Base-by-base conservation (phyloP, 2,329 filamentous ascomycete species). In the Apiospora pterosperma region DNA sequence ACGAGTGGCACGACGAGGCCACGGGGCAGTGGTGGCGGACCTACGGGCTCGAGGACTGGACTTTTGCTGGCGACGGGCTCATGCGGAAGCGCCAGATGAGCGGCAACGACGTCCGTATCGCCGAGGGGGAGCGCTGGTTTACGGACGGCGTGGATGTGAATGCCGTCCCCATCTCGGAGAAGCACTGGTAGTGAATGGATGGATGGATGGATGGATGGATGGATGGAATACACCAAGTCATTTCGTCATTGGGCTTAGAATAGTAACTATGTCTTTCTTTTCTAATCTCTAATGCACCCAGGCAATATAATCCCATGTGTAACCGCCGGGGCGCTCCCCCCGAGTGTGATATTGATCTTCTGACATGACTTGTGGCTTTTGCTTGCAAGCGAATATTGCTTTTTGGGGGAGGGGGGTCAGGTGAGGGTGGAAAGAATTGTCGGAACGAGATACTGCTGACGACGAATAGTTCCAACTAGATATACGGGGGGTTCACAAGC, bases 11-110 rank as follows among this genome's bases (percentile, higher is more conserved):
- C 68, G 91, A 95, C 71, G 78, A 78, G 8, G 70, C 82, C 1
- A 89, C 90, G 41, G 23, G 48, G 48, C 88, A 92, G 75, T 97
- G 92, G 92, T 94, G 90, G 84, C 84, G 92, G n/a, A 93, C 90
- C 55, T 96, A 96, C 72, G 93, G 93, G 0, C 84, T 96, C 12
- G 90, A 93, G 73, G 90, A 93, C 73, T 92, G 90, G 90, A 92
- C 90, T 0, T 92, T 92, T 76, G 88, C 87, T 0, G 81, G 84
- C 1, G 85, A 91, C 69, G 90, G 90, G 0, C 78, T 87, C 61
- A 93, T 92, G 90, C 80, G 85, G 66, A 92, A 92, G 82, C 78
- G 90, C 58, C 86, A 90, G 81, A 92, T 92, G 90, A 92, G 89
- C 72, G 90, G 87, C 0, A 92, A 92, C 68, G 88, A 92, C 75